These are phyloP conservation scores for Herpotrichia juniperi DNA, from an alignment of 2,329 filamentous ascomycete species.

Conservation along the genomic window DNA sequence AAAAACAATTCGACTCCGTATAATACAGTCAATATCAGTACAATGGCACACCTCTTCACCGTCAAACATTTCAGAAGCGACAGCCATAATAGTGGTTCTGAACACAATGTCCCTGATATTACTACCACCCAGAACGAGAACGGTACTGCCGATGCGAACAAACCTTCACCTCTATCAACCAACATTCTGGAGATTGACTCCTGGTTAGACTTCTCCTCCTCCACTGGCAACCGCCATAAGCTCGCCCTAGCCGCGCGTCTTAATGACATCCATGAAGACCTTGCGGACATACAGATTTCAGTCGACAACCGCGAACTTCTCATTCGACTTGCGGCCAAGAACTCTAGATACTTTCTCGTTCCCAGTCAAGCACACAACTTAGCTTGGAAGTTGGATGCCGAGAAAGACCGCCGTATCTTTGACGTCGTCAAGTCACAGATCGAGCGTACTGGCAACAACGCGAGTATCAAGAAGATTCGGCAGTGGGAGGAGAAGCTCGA, in stretches of 20 bases:
- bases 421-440: neutral
- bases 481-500: neutral
- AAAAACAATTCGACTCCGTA: too few relatives aligned
- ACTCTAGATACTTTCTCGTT: neutral
- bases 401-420: neutral
- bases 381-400: neutral
- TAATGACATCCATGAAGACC: neutral
- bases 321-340: neutral
- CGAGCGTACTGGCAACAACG: neutral
- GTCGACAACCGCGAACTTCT: slow-evolving; percentile 3
- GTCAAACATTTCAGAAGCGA: too few relatives aligned
- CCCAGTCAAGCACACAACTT: neutral
- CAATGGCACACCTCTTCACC: too few relatives aligned
- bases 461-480: neutral
- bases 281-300: neutral
- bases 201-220: neutral
- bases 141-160: too few relatives aligned
- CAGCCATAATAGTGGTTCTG: too few relatives aligned
- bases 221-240: neutral
- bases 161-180: too few relatives aligned
- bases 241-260: neutral
- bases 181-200: neutral
- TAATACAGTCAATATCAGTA: too few relatives aligned
- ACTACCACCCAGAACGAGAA: too few relatives aligned
- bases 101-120: too few relatives aligned